Percentiles rank a stretch among this genome's conserved stretches.
phyloP scores from a whole-genome alignment of 129 eudicot species.

The Arctium lappa region DNA sequence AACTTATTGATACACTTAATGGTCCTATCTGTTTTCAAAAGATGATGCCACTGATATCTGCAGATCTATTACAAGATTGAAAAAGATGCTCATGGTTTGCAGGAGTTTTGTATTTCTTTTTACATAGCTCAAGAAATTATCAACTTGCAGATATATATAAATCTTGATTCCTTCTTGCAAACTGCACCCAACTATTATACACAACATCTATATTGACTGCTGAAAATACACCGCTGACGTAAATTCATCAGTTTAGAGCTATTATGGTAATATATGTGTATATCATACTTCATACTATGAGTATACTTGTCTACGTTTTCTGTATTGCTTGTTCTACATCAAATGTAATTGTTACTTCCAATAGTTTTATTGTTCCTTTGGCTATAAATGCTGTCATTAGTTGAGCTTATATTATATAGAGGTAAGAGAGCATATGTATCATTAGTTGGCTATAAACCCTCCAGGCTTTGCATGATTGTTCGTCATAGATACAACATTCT shows the following conservation, averaged over 20 bases:
- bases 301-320: neutral
- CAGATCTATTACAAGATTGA: neutral
- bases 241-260: neutral
- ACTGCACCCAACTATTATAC: neutral
- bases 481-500: neutral
- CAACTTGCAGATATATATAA: neutral
- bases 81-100: constrained; percentile 2
- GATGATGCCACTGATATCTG: neutral
- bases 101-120: neutral
- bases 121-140: neutral
- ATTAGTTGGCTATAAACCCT: neutral
- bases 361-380: neutral
- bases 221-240: neutral
- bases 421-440: neutral
- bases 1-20: neutral
- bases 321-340: constrained; percentile 10
- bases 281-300: neutral
- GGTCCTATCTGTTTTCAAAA: neutral
- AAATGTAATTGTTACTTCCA: neutral
- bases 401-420: neutral
- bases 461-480: neutral
- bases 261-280: neutral
- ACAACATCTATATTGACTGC: neutral
- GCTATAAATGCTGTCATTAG: constrained; percentile 1
- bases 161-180: neutral